A percentile compares a stretch with the other conserved stretches of the same genome.
Conservation (phyloP, 2,329 filamentous ascomycete species). For the Fusarium metavorans region DNA sequence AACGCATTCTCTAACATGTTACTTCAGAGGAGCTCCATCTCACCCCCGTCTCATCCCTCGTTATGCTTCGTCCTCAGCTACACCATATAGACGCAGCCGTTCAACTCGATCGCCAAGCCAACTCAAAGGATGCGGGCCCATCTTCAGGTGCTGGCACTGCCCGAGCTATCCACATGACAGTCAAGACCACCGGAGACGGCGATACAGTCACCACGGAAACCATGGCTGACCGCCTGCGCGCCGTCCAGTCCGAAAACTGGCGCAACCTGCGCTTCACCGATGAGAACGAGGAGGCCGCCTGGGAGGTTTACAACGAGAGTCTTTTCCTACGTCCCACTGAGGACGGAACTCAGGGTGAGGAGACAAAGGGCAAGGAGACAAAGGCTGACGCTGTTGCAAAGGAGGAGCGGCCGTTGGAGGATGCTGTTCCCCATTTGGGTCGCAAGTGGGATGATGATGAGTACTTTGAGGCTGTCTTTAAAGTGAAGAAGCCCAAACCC, state of each 20-base stretch:
- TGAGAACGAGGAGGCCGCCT: constrained; percentile 81
- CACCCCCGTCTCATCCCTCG: constrained; percentile 83
- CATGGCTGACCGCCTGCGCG: constrained; percentile 79
- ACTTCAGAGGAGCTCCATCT: constrained; percentile 83
- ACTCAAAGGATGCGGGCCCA: constrained; percentile 51
- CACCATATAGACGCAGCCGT: constrained; percentile 90
- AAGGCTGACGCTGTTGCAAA: constrained; percentile 28
- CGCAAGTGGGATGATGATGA: constrained; percentile 59
- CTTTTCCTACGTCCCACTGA: constrained; percentile 60
- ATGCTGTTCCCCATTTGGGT: constrained; percentile 53
- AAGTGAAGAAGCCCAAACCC: constrained; percentile 54
- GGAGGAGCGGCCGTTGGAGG: constrained; percentile 46
- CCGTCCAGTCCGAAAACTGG: constrained; percentile 88
- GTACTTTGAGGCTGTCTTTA: constrained; percentile 60
- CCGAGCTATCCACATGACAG: constrained; percentile 86
- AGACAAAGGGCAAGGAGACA: constrained; percentile 21
- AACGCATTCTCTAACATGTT: constrained; percentile 28
- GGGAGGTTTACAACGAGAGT: constrained; percentile 79
- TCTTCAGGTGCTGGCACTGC: constrained; percentile 62
- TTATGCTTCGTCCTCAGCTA: constrained; percentile 91
- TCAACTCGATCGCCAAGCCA: constrained; percentile 71
- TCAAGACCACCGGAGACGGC: constrained; percentile 80
- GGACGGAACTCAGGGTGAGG: constrained; percentile 20
- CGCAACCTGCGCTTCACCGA: constrained; percentile 82
- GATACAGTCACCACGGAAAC: constrained; percentile 75